Evolutionary conservation across 2,329 filamentous ascomycete genomes (phyloP).

Genomic region (Penicillium sp.): DNA sequence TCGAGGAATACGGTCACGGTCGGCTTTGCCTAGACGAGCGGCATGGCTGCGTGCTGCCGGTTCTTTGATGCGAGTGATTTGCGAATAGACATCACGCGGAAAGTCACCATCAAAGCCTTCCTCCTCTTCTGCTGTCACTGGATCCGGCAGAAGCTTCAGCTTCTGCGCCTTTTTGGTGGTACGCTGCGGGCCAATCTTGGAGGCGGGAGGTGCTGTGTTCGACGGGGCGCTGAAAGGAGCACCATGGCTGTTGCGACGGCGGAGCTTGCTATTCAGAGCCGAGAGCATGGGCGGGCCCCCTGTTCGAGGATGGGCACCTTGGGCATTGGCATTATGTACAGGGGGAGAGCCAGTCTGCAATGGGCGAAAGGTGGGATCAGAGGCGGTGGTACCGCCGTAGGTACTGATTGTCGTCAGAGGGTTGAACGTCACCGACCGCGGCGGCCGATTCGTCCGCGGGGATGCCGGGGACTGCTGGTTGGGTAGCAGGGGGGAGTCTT

Average conservation of each 20-base stretch:
- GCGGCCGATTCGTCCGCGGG: constrained; percentile 36
- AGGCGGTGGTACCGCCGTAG: constrained; percentile 41
- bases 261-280: constrained; percentile 80
- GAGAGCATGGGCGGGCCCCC: constrained; percentile 64
- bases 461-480: constrained; percentile 36
- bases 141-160: constrained; percentile 91
- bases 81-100: constrained; percentile 91
- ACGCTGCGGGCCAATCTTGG: constrained; percentile 88
- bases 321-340: constrained; percentile 30
- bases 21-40: constrained; percentile 86
- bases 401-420: constrained; percentile 47
- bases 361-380: constrained; percentile 43
- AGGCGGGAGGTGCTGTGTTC: constrained; percentile 41
- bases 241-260: constrained; percentile 79
- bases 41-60: constrained; percentile 89
- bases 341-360: constrained; percentile 41
- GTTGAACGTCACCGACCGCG: constrained; percentile 50
- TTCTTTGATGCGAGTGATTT: constrained; percentile 97
- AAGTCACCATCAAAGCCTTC: constrained; percentile 82
- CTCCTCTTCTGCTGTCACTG: constrained; percentile 75
- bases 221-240: constrained; percentile 49
- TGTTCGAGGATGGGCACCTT: constrained; percentile 25
- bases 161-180: constrained; percentile 96
- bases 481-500: constrained; percentile 44
- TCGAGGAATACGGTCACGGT: constrained; percentile 78